Evolutionary conservation across 495 filamentous ascomycete genomes (phyloP).

Genomic region (Hypoxylon cercidicola): DNA sequence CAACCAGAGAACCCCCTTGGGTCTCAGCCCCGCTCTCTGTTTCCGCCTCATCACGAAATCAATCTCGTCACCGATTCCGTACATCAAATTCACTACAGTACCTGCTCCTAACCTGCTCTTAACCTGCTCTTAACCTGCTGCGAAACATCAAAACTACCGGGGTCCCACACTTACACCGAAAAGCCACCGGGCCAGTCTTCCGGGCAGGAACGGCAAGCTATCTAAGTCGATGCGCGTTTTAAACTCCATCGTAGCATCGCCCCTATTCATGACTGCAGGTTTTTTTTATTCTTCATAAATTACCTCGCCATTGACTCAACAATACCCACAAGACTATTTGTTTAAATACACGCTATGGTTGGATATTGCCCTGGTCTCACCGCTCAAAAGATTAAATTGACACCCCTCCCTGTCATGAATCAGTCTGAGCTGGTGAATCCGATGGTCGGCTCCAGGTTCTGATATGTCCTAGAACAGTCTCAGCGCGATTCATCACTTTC

Average conservation of each 20-base stretch:
- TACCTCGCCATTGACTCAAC: slow-evolving; percentile 25
- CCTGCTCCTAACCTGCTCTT: neutral
- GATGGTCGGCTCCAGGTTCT: slow-evolving; percentile 85
- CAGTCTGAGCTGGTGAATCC: slow-evolving; percentile 40
- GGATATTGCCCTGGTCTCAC: slow-evolving; percentile 7
- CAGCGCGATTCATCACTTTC: neutral
- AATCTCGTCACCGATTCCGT: slow-evolving; percentile 19
- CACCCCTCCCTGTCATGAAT: slow-evolving; percentile 18
- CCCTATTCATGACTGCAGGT: neutral
- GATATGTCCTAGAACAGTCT: slow-evolving; percentile 73
- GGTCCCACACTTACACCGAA: slow-evolving; percentile 42
- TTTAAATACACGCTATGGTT: slow-evolving; percentile 20
- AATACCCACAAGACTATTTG: slow-evolving; percentile 22
- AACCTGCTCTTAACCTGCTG: neutral
- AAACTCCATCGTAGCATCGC: neutral
- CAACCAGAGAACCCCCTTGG: neutral
- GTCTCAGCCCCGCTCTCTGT: neutral
- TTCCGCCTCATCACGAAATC: slow-evolving; percentile 6
- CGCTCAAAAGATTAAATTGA: slow-evolving; percentile 1
- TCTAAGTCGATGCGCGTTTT: slow-evolving; percentile 2
- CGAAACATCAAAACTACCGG: slow-evolving; percentile 28
- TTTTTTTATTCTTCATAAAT: neutral
- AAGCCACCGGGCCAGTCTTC: slow-evolving; percentile 33
- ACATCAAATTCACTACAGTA: neutral
- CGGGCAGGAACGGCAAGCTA: slow-evolving; percentile 25